Base-by-base conservation (phyloP, 768 basidiomycete species). In the Lactarius sp. region DNA sequence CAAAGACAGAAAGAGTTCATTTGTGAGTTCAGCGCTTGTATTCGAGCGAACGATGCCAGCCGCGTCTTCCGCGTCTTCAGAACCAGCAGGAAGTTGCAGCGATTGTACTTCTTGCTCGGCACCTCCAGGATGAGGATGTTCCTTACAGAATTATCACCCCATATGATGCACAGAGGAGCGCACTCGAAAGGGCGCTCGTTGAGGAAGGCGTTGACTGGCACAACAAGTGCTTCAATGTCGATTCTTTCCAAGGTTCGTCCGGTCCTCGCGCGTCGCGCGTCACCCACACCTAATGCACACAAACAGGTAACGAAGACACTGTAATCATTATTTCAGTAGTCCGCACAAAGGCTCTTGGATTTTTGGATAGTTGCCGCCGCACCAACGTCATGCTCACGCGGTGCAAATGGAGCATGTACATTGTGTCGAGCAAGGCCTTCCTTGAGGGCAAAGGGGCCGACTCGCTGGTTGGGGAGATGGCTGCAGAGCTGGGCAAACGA, bases 331-430 rank as follows among this genome's bases (percentile, higher is more conserved):
- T 92, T 52, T 91, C 90, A 7, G 66, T 88, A 16, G 88, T 89
- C 6, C 80, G 89, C 31, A 80, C 88, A 0, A 74, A 73, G 39
- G 79, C 77, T 3, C 75, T 87, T 52, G 92, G 91, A 5, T 94
- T 94, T 67, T 76, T 94, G 39, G 70, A 73, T 14, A 85, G 85
- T 69, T 67, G 79, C 10, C 80, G 86, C 36, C 80, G 92, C 18
- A 86, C 88, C 58, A 93, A 94, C 85, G 91, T 94, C 62, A 92
- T 94, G 90, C 84, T 93, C 8, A 87, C 85, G 52, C 83, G 92
- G 42, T 91, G 87, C 79, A 87, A 87, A 72, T 78, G 75, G 55
- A 86, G 85, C 36, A 92, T 93, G 90, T 84, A 85, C 62, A 87
- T 94, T 68, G 77, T 87, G 56, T 79, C 86, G 22, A 88, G 78